Evolutionary conservation across 2,329 filamentous ascomycete species (phyloP).

Genomic region (Arachnomyces sp.): DNA sequence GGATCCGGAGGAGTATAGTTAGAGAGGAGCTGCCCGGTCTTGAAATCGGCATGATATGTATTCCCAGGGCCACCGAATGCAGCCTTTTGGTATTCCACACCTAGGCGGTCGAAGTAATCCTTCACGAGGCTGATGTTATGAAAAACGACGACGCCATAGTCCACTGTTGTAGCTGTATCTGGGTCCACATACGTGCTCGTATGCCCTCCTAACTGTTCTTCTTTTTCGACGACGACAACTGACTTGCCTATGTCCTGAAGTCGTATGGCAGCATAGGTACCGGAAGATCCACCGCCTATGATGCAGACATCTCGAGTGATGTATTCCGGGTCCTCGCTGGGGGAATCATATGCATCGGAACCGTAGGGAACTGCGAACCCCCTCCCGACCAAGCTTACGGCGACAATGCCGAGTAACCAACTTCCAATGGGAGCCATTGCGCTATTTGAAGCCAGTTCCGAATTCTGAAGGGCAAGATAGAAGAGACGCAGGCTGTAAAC

Average conservation of each 20-base stretch:
- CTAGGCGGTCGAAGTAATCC: slow-evolving; percentile 22
- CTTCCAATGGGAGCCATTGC: too few relatives aligned
- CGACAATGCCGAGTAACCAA: too few relatives aligned
- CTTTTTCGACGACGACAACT: slow-evolving; percentile 29
- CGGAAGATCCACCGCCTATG: slow-evolving; percentile 29
- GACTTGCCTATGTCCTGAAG: slow-evolving; percentile 24
- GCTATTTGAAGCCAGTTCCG: too few relatives aligned
- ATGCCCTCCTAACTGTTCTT: slow-evolving; percentile 28
- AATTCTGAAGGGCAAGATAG: too few relatives aligned
- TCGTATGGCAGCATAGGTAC: slow-evolving; percentile 27
- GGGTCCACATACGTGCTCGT: slow-evolving; percentile 25
- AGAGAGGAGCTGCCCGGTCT: slow-evolving; percentile 1
- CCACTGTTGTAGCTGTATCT: slow-evolving; percentile 19
- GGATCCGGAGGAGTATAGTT: slow-evolving; percentile 8
- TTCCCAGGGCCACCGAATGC: slow-evolving; percentile 6
- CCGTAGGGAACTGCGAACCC: too few relatives aligned
- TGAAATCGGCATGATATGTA: slow-evolving; percentile 6
- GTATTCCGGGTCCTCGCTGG: slow-evolving; percentile 4
- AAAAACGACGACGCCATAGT: slow-evolving; percentile 28
- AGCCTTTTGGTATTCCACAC: slow-evolving; percentile 16
- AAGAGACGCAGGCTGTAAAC: too few relatives aligned
- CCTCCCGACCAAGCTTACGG: too few relatives aligned
- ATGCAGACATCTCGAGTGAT: slow-evolving; percentile 26
- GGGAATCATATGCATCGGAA: too few relatives aligned
- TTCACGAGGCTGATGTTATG: slow-evolving; percentile 24